phyloP scores from a whole-genome alignment of 2,329 filamentous ascomycete species.

The Annulohypoxylon truncatum region DNA sequence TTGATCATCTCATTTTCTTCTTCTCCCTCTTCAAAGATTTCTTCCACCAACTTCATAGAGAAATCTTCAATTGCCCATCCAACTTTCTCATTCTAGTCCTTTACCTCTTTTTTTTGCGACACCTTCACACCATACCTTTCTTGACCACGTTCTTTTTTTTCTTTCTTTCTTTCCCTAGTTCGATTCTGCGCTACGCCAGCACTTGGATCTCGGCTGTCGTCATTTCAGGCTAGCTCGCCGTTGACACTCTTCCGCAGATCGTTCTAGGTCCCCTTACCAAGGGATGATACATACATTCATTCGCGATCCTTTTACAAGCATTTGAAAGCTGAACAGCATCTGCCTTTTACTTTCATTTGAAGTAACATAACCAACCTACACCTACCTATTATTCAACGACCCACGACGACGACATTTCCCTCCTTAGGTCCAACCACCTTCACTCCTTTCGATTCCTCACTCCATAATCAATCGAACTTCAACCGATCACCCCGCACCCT shows the following conservation, averaged over 20 bases:
- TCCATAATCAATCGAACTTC: neutral
- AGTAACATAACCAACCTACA: neutral
- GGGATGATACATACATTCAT: conserved; percentile 18
- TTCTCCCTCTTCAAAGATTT: neutral
- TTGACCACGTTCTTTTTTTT: conserved; percentile 13
- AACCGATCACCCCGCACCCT: too few species aligned
- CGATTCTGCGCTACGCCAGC: conserved; percentile 1
- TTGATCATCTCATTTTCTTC: neutral
- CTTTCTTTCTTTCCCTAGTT: neutral
- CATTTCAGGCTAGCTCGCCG: conserved; percentile 22
- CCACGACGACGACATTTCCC: neutral
- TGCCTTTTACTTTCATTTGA: neutral
- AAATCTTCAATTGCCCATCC: neutral
- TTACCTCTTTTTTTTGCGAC: neutral
- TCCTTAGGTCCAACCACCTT: neutral
- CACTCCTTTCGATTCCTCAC: neutral
- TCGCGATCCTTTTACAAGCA: conserved; percentile 2
- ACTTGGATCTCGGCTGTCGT: conserved; percentile 34
- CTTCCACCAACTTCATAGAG: neutral
- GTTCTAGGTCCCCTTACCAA: conserved; percentile 21
- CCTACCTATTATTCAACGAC: neutral
- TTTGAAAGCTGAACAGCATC: neutral
- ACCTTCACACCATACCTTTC: conserved; percentile 11
- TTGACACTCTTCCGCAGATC: neutral
- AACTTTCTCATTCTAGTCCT: neutral